Base-by-base conservation (phyloP, 1,284 basidiomycete genomes). In the Ceratobasidium sp. region DNA sequence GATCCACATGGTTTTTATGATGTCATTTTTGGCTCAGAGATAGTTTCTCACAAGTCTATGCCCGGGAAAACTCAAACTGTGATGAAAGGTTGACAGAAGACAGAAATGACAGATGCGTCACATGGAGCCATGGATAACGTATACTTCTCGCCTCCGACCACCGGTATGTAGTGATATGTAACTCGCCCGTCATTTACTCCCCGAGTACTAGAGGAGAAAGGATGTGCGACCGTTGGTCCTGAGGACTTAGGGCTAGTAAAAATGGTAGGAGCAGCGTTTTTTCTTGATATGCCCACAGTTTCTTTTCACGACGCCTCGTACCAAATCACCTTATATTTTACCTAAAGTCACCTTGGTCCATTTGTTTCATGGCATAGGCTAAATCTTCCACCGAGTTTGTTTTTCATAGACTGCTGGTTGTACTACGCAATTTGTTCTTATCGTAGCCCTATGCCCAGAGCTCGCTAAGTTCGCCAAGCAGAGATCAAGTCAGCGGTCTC, bases 371-470 rank as follows among this genome's bases (percentile, higher is more conserved):
- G 6, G 13, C 23, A 11, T 11, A 23, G 6, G 35, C 5, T 8
- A 57, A 13, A 23, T 9, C 14, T 30, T 26, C 28, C 8, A 7
- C 18, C 28, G 26, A 13, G 8, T n/a, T 43, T 14, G 16, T 13
- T n/a, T n/a, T n/a, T n/a, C n/a, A 1, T 44, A 67, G 64, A 67
- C 64, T 1, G 41, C 16, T 23, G n/a, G n/a, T n/a, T 43, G 54
- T 7, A n/a, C 57, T 4, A 23, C 30, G 21, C 44, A 21, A 1
- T 57, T 67, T 14, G n/a, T 44, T 5, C 38, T 67, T 14, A 21
- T 52, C 21, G 57, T 64, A 46, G 52, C 46, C 8, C 8, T 66
- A 26, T 69, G 57, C n/a, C 72, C 67, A 8, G 72, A 73, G 7
- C 9, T 73, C 6, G 44, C 57, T 14, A 21, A 13, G 2, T n/a